Conservation (phyloP, 2,329 filamentous ascomycete species). For the Hypoxylon sp. region DNA sequence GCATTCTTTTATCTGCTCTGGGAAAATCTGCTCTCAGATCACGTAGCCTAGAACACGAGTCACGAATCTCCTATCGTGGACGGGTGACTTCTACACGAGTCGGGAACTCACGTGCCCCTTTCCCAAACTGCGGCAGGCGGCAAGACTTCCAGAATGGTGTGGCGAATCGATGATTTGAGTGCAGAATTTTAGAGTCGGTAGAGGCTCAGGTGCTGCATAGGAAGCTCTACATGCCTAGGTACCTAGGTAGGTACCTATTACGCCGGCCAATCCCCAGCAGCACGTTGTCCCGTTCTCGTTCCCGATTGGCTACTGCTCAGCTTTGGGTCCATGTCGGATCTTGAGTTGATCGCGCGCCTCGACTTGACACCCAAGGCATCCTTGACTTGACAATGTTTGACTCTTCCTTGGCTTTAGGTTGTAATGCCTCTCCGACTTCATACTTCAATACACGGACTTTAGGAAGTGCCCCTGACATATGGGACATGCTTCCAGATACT, state of each 20-base stretch:
- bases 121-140: no score
- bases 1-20: background rate
- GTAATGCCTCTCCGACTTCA: slow-evolving; percentile 33
- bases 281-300: slow-evolving; percentile 31
- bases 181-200: background rate
- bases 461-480: slow-evolving; percentile 25
- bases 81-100: slow-evolving; percentile 3
- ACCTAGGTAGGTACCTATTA: slow-evolving; percentile 10
- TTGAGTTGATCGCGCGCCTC: slow-evolving; percentile 45
- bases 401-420: slow-evolving; percentile 33
- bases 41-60: background rate
- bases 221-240: no score
- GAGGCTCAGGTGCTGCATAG: slow-evolving; percentile 27
- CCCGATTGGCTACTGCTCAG: slow-evolving; percentile 29
- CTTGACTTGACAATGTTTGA: slow-evolving; percentile 37
- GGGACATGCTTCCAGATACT: slow-evolving; percentile 25
- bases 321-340: slow-evolving; percentile 42
- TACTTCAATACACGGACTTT: no score
- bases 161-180: no score
- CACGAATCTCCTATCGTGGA: background rate
- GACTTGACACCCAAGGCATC: slow-evolving; percentile 38
- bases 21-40: background rate
- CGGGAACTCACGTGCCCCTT: slow-evolving; percentile 12
- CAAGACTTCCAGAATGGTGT: no score
- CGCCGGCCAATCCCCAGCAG: slow-evolving; percentile 42